A percentile compares a stretch with the other conserved stretches of the same genome.
phyloP scores from a whole-genome alignment of 2,329 filamentous ascomycete genomes.

The Alternaria hordeiaustralica region DNA sequence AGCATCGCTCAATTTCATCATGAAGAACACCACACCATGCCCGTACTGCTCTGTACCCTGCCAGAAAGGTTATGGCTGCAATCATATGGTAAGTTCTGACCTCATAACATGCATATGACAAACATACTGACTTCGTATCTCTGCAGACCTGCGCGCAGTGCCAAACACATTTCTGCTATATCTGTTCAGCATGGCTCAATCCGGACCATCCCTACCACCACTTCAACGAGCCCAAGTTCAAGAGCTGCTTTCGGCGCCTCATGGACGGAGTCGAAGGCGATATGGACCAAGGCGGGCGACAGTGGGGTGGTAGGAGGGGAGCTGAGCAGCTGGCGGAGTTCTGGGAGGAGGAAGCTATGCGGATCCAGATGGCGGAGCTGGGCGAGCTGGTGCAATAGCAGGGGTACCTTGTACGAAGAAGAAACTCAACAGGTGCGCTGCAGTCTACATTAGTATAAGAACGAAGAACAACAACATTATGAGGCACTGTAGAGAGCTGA shows the following conservation, averaged over 20 bases:
- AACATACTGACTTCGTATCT: slow-evolving; percentile 57
- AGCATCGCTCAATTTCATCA: slow-evolving; percentile 84
- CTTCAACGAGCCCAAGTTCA: slow-evolving; percentile 74
- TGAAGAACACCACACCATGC: slow-evolving; percentile 81
- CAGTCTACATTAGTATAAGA: not conserved
- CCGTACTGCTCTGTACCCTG: slow-evolving; percentile 84
- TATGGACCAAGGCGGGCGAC: slow-evolving; percentile 52
- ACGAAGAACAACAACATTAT: not conserved
- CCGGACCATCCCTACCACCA: slow-evolving; percentile 84
- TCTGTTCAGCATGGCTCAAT: slow-evolving; percentile 87
- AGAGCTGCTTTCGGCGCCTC: slow-evolving; percentile 77
- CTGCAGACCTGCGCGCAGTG: slow-evolving; percentile 80
- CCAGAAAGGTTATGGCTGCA: slow-evolving; percentile 88
- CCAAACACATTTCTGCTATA: slow-evolving; percentile 91
- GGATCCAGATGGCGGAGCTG: slow-evolving; percentile 26
- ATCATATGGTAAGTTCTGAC: not conserved
- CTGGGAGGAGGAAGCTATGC: slow-evolving; percentile 45
- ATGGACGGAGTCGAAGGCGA: slow-evolving; percentile 92
- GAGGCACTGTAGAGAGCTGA: not conserved
- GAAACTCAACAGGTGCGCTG: not conserved
- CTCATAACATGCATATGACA: slow-evolving; percentile 87
- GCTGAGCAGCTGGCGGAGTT: slow-evolving; percentile 53
- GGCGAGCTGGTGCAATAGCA: not conserved
- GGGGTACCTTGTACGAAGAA: not conserved
- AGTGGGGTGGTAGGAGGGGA: slow-evolving; percentile 52